Evolutionary conservation across 2,329 filamentous ascomycete genomes (phyloP).

Genomic region (Penicillium sp.): DNA sequence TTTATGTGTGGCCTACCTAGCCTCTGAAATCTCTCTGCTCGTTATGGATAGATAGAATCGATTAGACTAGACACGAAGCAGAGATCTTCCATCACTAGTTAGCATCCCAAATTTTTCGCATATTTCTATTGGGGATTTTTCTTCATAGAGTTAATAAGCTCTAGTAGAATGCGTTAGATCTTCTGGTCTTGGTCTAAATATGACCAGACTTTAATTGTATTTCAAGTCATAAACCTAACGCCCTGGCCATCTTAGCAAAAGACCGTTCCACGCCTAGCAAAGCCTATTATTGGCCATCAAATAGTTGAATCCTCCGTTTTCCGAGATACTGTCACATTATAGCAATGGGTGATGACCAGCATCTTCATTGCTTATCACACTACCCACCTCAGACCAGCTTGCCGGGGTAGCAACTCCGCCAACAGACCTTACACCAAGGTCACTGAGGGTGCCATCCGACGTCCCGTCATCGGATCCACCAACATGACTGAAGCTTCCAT

Average conservation of each 20-base stretch:
- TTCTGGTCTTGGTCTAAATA: too few relatives aligned
- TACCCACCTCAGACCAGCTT: slow-evolving; percentile 49
- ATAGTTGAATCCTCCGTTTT: neutral
- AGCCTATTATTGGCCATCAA: neutral
- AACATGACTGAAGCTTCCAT: slow-evolving; percentile 42
- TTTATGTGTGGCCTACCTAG: too few relatives aligned
- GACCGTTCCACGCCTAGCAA: neutral
- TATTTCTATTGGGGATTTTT: too few relatives aligned
- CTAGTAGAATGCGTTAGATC: too few relatives aligned
- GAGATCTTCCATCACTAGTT: too few relatives aligned
- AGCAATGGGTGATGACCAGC: slow-evolving; percentile 27
- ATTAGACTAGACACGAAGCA: too few relatives aligned
- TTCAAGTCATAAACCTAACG: neutral
- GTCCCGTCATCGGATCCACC: slow-evolving; percentile 32
- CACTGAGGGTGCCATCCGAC: slow-evolving; percentile 44
- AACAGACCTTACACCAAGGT: slow-evolving; percentile 33
- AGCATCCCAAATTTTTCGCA: too few relatives aligned
- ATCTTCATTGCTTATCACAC: slow-evolving; percentile 46
- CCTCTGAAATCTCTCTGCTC: too few relatives aligned
- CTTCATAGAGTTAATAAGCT: too few relatives aligned
- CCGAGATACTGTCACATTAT: slow-evolving; percentile 8
- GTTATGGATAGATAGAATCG: too few relatives aligned
- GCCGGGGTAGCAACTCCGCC: slow-evolving; percentile 39
- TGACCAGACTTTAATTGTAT: too few relatives aligned
- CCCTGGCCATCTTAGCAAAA: neutral